phyloP scores from a whole-genome alignment of 441 rosid genomes.

The Flueggea neowawraea region DNA sequence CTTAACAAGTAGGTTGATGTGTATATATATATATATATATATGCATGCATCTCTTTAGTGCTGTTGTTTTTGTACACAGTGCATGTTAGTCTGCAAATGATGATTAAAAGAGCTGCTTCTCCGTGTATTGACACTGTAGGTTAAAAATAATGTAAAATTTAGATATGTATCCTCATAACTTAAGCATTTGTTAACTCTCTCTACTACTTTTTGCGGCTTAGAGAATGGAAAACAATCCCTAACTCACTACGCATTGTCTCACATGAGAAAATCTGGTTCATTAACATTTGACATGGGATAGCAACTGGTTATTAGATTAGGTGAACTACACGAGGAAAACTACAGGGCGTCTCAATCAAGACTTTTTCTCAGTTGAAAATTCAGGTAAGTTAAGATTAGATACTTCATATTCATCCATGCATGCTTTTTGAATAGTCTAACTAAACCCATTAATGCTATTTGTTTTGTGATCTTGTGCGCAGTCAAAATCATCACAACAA shows the following conservation, averaged over 20 bases:
- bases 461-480: conserved; percentile 14
- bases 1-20: no score
- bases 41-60: no score
- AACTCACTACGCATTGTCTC: conserved; percentile 29
- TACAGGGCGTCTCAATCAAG: conserved; percentile 43
- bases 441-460: not conserved
- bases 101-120: not conserved
- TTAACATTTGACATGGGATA: conserved; percentile 47
- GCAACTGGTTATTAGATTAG: conserved; percentile 43
- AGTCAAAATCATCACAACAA: conserved; percentile 33
- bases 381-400: conserved; percentile 4
- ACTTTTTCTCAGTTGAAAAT: conserved; percentile 24
- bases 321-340: conserved; percentile 88
- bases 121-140: not conserved
- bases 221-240: conserved; percentile 12
- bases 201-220: conserved; percentile 3
- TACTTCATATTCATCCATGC: conserved; percentile 15
- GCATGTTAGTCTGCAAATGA: no score
- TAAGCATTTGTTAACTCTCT: not conserved
- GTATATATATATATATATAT: no score
- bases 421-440: conserved; percentile 42
- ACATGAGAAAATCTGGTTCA: conserved; percentile 34
- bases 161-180: not conserved
- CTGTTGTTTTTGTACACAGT: no score
- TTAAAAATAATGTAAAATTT: not conserved